phyloP scores from a whole-genome alignment of 768 basidiomycete species.

The Dioszegia hungarica region DNA sequence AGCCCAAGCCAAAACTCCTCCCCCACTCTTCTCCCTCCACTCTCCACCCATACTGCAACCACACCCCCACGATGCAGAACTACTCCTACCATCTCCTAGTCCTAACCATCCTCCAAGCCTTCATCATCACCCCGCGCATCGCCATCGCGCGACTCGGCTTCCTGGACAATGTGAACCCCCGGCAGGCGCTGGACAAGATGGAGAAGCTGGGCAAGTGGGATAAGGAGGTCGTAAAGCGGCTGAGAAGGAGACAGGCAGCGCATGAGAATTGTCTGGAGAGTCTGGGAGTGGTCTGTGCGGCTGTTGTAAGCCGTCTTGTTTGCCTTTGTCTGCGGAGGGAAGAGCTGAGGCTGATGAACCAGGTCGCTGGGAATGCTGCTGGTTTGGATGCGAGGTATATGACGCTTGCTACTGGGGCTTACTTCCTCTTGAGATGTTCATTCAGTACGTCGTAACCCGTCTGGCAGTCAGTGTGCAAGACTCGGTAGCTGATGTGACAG shows the following conservation, averaged over 20 bases:
- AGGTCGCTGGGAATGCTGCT: slow-evolving; percentile 37
- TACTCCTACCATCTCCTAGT: slow-evolving; percentile 32
- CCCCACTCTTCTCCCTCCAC: background rate
- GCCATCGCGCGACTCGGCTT: slow-evolving; percentile 15
- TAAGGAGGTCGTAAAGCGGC: slow-evolving; percentile 8
- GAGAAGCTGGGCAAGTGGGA: slow-evolving; percentile 30
- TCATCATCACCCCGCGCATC: slow-evolving; percentile 20
- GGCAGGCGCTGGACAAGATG: slow-evolving; percentile 20
- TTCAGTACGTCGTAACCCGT: slow-evolving; percentile 24
- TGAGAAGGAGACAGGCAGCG: slow-evolving; percentile 30
- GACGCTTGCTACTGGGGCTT: slow-evolving; percentile 22
- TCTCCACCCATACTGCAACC: background rate
- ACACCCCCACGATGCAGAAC: slow-evolving; percentile 13
- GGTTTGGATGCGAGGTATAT: slow-evolving; percentile 25
- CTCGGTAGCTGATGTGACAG: slow-evolving; percentile 7
- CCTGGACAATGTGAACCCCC: slow-evolving; percentile 33
- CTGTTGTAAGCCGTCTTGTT: slow-evolving; percentile 21
- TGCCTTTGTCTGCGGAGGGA: background rate
- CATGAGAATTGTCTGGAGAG: slow-evolving; percentile 38
- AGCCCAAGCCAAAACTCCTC: no score
- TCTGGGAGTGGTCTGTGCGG: slow-evolving; percentile 18
- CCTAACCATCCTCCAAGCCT: slow-evolving; percentile 25
- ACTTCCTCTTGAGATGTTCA: slow-evolving; percentile 22
- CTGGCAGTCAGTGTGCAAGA: background rate
- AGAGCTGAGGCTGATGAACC: background rate